These are phyloP conservation scores for Verticillium nubilum DNA, from an alignment of 2,329 filamentous ascomycete genomes.

Conservation along the genomic window DNA sequence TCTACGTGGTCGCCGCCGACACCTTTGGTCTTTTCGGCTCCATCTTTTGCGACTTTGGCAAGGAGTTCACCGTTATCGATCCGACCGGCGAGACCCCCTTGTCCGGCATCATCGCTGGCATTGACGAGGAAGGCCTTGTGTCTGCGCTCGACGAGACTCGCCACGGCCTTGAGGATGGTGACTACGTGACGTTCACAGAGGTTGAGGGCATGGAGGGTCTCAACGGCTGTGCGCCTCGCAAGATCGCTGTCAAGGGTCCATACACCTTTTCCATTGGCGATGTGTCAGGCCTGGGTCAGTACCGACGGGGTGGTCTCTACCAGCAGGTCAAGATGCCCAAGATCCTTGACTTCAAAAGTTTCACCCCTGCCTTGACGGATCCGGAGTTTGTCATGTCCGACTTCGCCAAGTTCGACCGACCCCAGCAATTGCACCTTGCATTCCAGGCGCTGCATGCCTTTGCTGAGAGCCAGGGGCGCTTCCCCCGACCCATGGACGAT, in stretches of 20 bases:
- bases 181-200: constrained; percentile 93
- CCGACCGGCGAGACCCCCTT: constrained; percentile 83
- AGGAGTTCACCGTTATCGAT: constrained; percentile 87
- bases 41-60: constrained; percentile 95
- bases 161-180: constrained; percentile 92
- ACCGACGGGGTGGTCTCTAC: constrained; percentile 83
- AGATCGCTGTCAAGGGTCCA: constrained; percentile 89
- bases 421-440: constrained; percentile 84
- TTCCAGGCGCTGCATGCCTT: constrained; percentile 91
- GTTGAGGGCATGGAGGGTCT: constrained; percentile 86
- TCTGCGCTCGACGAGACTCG: constrained; percentile 91
- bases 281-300: constrained; percentile 79
- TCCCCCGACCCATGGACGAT: constrained; percentile 80
- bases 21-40: constrained; percentile 92
- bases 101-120: constrained; percentile 82
- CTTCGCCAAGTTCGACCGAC: constrained; percentile 96
- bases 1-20: constrained; percentile 82
- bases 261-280: constrained; percentile 98
- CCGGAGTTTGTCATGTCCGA: constrained; percentile 90
- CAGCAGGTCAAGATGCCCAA: constrained; percentile 99
- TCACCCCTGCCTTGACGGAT: constrained; percentile 72
- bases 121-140: constrained; percentile 85
- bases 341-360: constrained; percentile 79
- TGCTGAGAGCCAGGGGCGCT: constrained; percentile 64
- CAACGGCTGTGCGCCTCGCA: constrained; percentile 78